Conservation (phyloP, 1,284 basidiomycete genomes). For the Ganoderma resinaceum region DNA sequence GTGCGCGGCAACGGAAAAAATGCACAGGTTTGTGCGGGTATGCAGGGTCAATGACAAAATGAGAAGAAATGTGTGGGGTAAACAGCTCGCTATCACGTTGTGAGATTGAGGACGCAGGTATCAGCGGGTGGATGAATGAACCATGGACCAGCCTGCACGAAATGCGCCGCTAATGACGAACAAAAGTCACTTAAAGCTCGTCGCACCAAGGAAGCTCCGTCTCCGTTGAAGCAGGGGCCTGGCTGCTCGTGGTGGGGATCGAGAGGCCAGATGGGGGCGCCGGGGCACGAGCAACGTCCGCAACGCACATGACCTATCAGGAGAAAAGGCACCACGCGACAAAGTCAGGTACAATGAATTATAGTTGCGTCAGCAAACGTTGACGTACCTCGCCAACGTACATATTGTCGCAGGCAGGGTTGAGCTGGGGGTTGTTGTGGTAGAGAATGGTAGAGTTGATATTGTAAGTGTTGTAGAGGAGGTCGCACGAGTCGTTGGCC, state of each 20-base stretch:
- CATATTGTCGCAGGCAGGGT: conserved; percentile 62
- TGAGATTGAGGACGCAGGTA: neutral
- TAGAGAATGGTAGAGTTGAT: conserved; percentile 60
- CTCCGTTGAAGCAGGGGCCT: conserved; percentile 28
- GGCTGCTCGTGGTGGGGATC: conserved; percentile 36
- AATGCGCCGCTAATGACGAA: neutral
- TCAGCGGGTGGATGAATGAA: neutral
- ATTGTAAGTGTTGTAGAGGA: conserved; percentile 43
- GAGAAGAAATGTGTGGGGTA: conserved; percentile 15
- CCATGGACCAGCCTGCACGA: neutral
- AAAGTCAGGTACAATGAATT: conserved; percentile 17
- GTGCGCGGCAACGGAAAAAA: conserved; percentile 4
- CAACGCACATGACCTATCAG: conserved; percentile 59
- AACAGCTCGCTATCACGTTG: neutral
- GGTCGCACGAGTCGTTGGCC: conserved; percentile 57
- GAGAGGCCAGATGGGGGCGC: conserved; percentile 47
- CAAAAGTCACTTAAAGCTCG: conserved; percentile 38
- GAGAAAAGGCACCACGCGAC: neutral
- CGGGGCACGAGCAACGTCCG: conserved; percentile 47
- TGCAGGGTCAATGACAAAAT: conserved; percentile 17
- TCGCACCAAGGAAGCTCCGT: conserved; percentile 66
- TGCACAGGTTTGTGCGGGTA: conserved; percentile 22
- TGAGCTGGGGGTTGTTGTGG: conserved; percentile 74
- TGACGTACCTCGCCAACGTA: conserved; percentile 69
- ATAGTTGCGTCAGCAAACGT: neutral